Percentiles rank a stretch among this genome's conserved stretches.
Conservation (phyloP, 495 filamentous ascomycete genomes). For the Filosporella fistucella region DNA sequence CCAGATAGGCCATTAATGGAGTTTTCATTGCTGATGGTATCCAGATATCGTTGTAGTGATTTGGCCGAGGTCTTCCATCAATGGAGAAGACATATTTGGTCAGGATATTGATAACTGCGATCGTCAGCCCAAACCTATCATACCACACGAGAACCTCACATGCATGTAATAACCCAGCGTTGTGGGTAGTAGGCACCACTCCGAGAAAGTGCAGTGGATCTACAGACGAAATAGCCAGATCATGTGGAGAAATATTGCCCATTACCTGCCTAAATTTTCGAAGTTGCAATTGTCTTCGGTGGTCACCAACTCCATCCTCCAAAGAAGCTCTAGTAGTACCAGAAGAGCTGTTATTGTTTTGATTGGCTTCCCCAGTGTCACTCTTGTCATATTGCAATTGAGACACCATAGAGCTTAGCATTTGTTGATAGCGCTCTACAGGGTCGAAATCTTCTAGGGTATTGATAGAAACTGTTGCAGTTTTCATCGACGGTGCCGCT, state of each 20-base stretch:
- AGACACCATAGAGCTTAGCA: not conserved
- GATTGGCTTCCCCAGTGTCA: not conserved
- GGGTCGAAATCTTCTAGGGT: constrained; percentile 1
- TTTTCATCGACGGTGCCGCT: not conserved
- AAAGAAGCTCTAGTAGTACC: not conserved
- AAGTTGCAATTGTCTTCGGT: not conserved
- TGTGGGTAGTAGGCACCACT: not conserved
- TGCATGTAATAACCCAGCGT: not conserved
- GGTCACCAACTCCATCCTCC: not conserved
- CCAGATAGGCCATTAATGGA: not conserved
- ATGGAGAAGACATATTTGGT: not conserved
- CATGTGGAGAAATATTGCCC: not conserved
- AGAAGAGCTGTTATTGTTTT: not conserved
- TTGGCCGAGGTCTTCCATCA: not conserved
- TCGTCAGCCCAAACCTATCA: not conserved
- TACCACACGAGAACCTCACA: not conserved
- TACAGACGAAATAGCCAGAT: not conserved
- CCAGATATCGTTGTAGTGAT: constrained; percentile 1
- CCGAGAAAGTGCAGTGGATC: not conserved
- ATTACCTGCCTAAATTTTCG: not conserved
- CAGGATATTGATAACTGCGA: not conserved
- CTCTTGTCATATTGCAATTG: not conserved
- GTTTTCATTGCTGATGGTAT: not conserved
- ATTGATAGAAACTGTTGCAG: not conserved
- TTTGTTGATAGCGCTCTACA: not conserved